Base-by-base conservation (phyloP, 345 rosid genomes). In the Psidium guajava region DNA sequence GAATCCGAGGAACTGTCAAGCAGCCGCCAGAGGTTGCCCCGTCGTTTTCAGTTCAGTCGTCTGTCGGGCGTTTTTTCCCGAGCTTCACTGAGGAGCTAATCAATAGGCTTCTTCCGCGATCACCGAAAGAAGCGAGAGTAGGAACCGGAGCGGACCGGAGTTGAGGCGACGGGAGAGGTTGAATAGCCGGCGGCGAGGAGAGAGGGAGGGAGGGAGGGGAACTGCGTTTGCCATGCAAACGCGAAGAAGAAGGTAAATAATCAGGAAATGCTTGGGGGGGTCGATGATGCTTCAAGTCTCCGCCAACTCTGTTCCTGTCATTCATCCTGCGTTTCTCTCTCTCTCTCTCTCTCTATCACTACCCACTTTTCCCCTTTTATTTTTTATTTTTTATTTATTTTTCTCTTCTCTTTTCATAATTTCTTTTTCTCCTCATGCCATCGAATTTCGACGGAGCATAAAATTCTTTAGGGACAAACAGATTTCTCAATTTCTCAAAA, bases 241-340 rank as follows among this genome's bases (percentile, higher is more conserved):
- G 83, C 15, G 82, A 4, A 36, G 36, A 24, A 21, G 82, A 25
- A 54, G 58, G 57, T 9, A 27, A 51, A 82, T 25, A 28, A 53
- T 54, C 52, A 16, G 40, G 8, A 52, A 53, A 14, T 83, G n/a
- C 36, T 53, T 9, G 40, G 12, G 53, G 16, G 28, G 53, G 69
- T 81, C 57, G 85, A 86, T 80, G 88, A 86, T 86, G 82, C 88
- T 86, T 86, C 88, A 86, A 86, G 88, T 83, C 88, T 83, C 86
- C 81, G 88, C 85, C 88, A 83, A 55, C 86, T 84, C 86, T 83
- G 61, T 36, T 56, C 28, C 83, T 56, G 20, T 55, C 55, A 20
- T 47, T 40, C 84, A 36, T 36, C 36, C 36, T 54, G 58, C 54
- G 56, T 85, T 54, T 40, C 83, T 59, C 81, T 75, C 77, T 36